Evolutionary conservation across 495 filamentous ascomycete species (phyloP).

Genomic region (Penicillium roqueforti): DNA sequence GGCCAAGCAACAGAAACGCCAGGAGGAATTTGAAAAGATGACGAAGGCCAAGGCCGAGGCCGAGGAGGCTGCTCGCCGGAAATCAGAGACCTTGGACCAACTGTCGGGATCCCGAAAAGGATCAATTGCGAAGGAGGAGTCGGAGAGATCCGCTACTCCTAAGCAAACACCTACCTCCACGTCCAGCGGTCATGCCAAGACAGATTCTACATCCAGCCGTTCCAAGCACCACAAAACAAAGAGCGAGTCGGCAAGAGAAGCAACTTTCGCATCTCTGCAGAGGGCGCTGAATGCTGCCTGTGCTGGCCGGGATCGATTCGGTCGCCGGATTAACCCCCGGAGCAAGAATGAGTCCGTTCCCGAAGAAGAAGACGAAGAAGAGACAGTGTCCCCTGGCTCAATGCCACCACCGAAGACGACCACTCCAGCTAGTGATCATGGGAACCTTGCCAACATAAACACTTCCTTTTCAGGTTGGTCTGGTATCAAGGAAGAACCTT

Average conservation of each 20-base stretch:
- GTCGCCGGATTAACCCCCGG: constrained; percentile 18
- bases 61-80: constrained; percentile 38
- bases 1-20: constrained; percentile 71
- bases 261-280: constrained; percentile 45
- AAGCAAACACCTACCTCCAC: constrained; percentile 28
- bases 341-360: constrained; percentile 15
- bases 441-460: constrained; percentile 15
- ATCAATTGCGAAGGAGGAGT: constrained; percentile 26
- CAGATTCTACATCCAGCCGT: constrained; percentile 14
- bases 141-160: constrained; percentile 30
- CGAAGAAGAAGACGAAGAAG: constrained; percentile 10
- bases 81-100: constrained; percentile 28
- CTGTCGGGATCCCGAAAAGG: constrained; percentile 23
- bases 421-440: constrained; percentile 8
- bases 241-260: constrained; percentile 42
- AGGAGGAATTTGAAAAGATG: constrained; percentile 58
- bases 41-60: constrained; percentile 52
- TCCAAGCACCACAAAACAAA: constrained; percentile 39
- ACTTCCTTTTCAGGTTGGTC: constrained; percentile 35
- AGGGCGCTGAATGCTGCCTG: constrained; percentile 43
- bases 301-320: constrained; percentile 37
- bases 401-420: constrained; percentile 25
- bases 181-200: constrained; percentile 23
- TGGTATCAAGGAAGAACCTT: constrained; percentile 27
- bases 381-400: constrained; percentile 32